phyloP scores from a whole-genome alignment of 306 rosid species.

The Astragalus membranaceus region DNA sequence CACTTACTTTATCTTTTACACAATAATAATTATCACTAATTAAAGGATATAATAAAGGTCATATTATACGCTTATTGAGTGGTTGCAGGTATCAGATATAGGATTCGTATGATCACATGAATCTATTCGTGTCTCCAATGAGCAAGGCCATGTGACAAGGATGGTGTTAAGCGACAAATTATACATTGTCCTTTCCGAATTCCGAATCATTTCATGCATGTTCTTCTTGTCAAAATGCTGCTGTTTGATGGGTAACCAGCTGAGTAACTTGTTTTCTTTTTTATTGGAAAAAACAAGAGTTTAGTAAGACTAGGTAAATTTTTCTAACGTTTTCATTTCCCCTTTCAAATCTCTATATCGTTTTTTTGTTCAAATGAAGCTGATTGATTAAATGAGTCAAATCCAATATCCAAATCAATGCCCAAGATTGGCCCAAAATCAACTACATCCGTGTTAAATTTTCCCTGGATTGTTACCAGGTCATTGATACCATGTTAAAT shows the following conservation, averaged over 20 bases:
- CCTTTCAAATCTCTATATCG: no score
- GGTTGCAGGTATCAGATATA: slow-evolving; percentile 13
- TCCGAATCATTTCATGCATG: slow-evolving; percentile 31
- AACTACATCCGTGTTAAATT: no score
- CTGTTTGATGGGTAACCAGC: not conserved
- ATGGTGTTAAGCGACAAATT: slow-evolving; percentile 23
- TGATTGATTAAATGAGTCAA: no score
- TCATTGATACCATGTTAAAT: no score
- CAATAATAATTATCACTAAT: not conserved
- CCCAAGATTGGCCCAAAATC: no score
- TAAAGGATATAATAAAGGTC: not conserved
- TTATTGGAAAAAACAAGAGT: no score
- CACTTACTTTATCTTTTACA: slow-evolving; percentile 13
- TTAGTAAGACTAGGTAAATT: no score
- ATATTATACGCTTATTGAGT: not conserved
- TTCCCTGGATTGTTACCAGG: no score
- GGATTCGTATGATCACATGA: slow-evolving; percentile 1
- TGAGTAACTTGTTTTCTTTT: not conserved
- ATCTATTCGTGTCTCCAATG: slow-evolving; percentile 21
- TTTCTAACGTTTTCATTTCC: no score
- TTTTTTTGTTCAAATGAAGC: no score
- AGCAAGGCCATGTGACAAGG: slow-evolving; percentile 19
- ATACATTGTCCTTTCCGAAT: slow-evolving; percentile 17
- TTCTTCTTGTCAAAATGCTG: slow-evolving; percentile 7
- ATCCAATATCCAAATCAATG: no score